These are phyloP conservation scores for Didymellaceae sp. DNA, from an alignment of 2,329 filamentous ascomycete species.

Conservation along the genomic window DNA sequence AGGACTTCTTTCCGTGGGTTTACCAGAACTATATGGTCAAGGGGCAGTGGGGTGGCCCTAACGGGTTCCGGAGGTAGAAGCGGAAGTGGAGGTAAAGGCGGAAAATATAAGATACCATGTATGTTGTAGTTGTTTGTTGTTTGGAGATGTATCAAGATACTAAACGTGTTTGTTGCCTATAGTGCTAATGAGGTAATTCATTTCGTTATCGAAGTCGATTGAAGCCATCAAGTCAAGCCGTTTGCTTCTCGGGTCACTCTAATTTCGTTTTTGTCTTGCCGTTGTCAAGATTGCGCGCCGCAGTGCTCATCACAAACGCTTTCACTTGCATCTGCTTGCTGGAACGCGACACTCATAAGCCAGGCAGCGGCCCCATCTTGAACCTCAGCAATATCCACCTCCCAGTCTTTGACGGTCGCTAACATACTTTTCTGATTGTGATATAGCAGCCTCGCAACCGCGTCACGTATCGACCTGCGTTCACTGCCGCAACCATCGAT, in stretches of 20 bases:
- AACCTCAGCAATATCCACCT: too few species aligned
- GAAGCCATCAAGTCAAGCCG: too few species aligned
- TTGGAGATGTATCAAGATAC: background rate
- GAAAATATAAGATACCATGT: constrained; percentile 18
- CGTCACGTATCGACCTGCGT: background rate
- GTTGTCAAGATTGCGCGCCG: too few species aligned
- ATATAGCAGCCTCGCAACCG: too few species aligned
- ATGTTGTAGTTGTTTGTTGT: background rate
- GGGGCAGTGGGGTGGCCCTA: constrained; percentile 67
- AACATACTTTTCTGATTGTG: too few species aligned
- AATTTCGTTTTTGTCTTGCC: too few species aligned
- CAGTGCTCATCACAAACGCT: constrained; percentile 3
- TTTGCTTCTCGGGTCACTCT: too few species aligned
- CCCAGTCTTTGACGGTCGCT: too few species aligned
- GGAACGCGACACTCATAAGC: constrained; percentile 1
- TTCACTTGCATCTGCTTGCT: constrained; percentile 2
- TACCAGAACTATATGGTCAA: constrained; percentile 67
- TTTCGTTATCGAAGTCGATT: too few species aligned
- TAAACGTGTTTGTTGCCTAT: background rate
- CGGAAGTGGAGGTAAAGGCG: too few species aligned
- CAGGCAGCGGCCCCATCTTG: background rate
- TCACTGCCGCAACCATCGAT: background rate
- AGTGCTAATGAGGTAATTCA: background rate
- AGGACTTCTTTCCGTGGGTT: constrained; percentile 72
- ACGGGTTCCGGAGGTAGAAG: constrained; percentile 55